Evolutionary conservation across 2,329 filamentous ascomycete species (phyloP).

Genomic region (Scedosporium dehoogii): DNA sequence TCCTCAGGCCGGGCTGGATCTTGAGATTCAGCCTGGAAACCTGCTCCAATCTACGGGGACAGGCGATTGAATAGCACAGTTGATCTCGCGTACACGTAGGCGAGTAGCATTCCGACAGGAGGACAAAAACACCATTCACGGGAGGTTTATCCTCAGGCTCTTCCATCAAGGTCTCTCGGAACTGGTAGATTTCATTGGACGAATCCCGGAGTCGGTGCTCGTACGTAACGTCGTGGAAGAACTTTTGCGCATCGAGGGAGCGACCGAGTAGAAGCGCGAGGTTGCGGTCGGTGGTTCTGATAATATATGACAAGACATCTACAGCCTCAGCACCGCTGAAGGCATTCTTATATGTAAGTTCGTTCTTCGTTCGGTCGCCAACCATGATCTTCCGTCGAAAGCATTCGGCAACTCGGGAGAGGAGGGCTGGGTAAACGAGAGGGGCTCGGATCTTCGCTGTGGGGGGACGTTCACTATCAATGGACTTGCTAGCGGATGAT

Average conservation of each 20-base stretch:
- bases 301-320: constrained; percentile 91
- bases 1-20: constrained; percentile 76
- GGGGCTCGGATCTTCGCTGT: constrained; percentile 61
- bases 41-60: constrained; percentile 85
- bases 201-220: constrained; percentile 92
- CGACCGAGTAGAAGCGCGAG: constrained; percentile 82
- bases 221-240: constrained; percentile 98
- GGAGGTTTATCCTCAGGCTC: constrained; percentile 58
- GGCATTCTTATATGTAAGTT: constrained; percentile 90
- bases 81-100: constrained; percentile 93
- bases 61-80: constrained; percentile 96
- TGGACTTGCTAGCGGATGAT: constrained; percentile 44
- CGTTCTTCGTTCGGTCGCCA: constrained; percentile 89
- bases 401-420: constrained; percentile 87
- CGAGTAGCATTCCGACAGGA: constrained; percentile 95
- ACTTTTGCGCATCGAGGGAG: constrained; percentile 93
- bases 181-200: constrained; percentile 92
- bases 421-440: constrained; percentile 83
- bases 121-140: constrained; percentile 93
- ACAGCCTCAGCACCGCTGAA: constrained; percentile 95
- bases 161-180: constrained; percentile 85
- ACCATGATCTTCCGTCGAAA: constrained; percentile 83
- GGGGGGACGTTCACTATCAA: constrained; percentile 45
- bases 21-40: constrained; percentile 91
- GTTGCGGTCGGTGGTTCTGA: constrained; percentile 93